phyloP scores from a whole-genome alignment of 768 basidiomycete species.

The Cystobasidium ongulense region DNA sequence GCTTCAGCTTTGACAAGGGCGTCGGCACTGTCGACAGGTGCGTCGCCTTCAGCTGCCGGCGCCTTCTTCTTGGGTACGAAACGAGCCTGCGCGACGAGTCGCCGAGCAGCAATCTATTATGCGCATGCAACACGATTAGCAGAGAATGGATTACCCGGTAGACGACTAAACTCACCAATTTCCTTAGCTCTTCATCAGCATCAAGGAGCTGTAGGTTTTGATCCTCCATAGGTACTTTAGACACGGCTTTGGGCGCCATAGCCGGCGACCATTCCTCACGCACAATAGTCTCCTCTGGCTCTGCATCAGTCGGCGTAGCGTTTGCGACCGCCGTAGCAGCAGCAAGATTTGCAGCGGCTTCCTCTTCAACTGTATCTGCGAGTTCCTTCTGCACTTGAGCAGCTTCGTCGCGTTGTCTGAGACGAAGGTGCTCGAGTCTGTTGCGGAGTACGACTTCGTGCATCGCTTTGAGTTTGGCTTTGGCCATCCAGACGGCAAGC shows the following conservation, averaged over 20 bases:
- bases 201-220: conserved; percentile 65
- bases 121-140: background rate
- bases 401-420: conserved; percentile 91
- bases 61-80: conserved; percentile 63
- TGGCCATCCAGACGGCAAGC: conserved; percentile 91
- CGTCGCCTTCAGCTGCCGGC: background rate
- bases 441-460: conserved; percentile 97
- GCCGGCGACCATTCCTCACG: conserved; percentile 63
- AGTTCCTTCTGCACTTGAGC: conserved; percentile 82
- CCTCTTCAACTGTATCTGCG: conserved; percentile 49
- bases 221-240: conserved; percentile 64
- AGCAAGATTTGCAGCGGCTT: conserved; percentile 65
- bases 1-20: conserved; percentile 54
- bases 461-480: conserved; percentile 84
- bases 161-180: conserved; percentile 53
- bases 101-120: conserved; percentile 67
- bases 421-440: conserved; percentile 87
- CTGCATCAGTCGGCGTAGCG: conserved; percentile 48
- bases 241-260: conserved; percentile 71
- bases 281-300: conserved; percentile 42
- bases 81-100: conserved; percentile 69
- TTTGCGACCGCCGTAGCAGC: conserved; percentile 60
- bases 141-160: background rate
- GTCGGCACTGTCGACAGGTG: conserved; percentile 23
- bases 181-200: conserved; percentile 54